phyloP scores from a whole-genome alignment of 345 rosid genomes.

The Gossypium australe region DNA sequence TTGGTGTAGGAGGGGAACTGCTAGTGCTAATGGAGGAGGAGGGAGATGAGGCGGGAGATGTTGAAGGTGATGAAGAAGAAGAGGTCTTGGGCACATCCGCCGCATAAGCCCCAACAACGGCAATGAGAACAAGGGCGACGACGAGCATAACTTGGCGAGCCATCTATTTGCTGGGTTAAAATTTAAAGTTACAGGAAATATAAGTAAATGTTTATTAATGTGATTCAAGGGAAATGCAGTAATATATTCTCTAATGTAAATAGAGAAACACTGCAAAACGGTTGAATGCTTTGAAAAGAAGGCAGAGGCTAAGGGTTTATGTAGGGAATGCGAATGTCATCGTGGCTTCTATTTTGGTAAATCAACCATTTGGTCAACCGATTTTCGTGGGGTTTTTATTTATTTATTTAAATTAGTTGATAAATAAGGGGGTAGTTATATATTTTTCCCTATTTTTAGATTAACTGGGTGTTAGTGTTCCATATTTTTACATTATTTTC shows the following conservation, averaged over 20 bases:
- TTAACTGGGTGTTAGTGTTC: no score
- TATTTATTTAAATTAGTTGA: background rate
- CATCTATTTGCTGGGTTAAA: slow-evolving; percentile 1
- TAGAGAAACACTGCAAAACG: background rate
- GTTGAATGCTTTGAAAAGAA: background rate
- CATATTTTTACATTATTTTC: background rate
- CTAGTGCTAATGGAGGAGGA: background rate
- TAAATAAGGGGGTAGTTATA: no score
- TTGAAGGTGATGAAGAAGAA: slow-evolving; percentile 22
- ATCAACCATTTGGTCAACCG: background rate
- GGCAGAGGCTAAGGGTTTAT: background rate
- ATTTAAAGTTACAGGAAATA: background rate
- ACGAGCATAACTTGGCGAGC: slow-evolving; percentile 28
- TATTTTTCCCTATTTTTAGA: no score
- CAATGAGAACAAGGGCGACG: slow-evolving; percentile 22
- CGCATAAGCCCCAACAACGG: slow-evolving; percentile 24
- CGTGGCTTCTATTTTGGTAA: no score
- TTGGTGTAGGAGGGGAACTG: no score
- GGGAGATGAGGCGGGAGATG: slow-evolving; percentile 6
- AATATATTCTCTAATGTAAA: background rate
- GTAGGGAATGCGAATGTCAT: background rate
- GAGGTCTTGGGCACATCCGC: slow-evolving; percentile 16
- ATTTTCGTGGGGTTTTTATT: background rate
- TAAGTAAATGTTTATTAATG: no score
- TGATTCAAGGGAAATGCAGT: background rate